These are phyloP conservation scores for Meyerozyma sp. DNA, from an alignment of 1,139 yeast genomes.

Conservation along the genomic window DNA sequence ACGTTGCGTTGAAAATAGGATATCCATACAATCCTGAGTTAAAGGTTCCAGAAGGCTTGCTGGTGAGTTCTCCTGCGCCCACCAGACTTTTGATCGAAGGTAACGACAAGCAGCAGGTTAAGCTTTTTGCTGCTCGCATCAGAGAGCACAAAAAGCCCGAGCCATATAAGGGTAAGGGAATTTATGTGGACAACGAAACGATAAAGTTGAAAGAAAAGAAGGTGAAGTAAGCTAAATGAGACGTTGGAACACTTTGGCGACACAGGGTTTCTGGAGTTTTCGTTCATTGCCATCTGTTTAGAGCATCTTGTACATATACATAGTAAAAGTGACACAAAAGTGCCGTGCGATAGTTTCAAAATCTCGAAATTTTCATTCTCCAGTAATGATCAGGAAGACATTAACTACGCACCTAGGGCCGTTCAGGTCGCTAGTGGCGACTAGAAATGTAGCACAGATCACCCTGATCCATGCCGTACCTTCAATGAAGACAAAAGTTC, in stretches of 20 bases:
- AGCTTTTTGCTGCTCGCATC: conserved; percentile 81
- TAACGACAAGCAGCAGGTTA: conserved; percentile 79
- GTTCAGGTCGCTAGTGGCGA: conserved; percentile 11
- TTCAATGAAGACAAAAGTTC: conserved; percentile 36
- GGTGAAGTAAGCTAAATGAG: conserved; percentile 53
- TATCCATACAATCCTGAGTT: conserved; percentile 62
- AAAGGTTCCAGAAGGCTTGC: conserved; percentile 72
- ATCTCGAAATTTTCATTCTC: conserved; percentile 6
- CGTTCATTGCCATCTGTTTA: background rate
- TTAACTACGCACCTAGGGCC: background rate
- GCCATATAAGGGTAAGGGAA: conserved; percentile 98
- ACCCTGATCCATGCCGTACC: conserved; percentile 52
- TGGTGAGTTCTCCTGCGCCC: conserved; percentile 78
- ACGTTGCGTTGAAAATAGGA: conserved; percentile 75
- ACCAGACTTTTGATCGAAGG: conserved; percentile 86
- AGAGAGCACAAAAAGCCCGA: conserved; percentile 92
- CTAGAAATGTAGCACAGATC: conserved; percentile 43
- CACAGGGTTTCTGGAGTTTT: no score
- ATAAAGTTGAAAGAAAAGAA: conserved; percentile 87
- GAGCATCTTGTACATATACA: conserved; percentile 2
- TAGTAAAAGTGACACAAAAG: background rate
- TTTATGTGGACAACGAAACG: conserved; percentile 87
- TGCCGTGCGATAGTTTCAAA: background rate
- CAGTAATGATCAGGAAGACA: background rate
- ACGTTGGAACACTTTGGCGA: no score